Percentiles rank a stretch among this genome's conserved stretches.
Evolutionary conservation across 495 filamentous ascomycete genomes (phyloP).

Genomic region (Penicillium soppii): DNA sequence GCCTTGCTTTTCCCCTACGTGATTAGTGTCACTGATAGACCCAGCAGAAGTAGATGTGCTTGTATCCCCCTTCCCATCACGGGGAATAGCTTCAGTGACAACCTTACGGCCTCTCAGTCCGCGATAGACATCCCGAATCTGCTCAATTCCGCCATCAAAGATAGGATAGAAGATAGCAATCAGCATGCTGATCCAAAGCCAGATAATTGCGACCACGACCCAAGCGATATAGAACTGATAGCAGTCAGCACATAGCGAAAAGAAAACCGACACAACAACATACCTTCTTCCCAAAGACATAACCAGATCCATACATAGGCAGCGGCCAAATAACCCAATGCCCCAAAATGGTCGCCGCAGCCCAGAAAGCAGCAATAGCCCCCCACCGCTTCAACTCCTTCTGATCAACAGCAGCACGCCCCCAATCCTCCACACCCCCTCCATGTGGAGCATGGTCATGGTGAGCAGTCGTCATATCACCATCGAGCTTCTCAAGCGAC

Average conservation of each 20-base stretch:
- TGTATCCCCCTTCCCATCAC: background rate
- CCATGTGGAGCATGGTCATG: background rate
- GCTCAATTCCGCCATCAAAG: conserved; percentile 32
- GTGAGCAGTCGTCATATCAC: conserved; percentile 23
- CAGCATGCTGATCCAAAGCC: conserved; percentile 57
- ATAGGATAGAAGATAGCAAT: conserved; percentile 36
- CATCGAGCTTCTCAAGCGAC: conserved; percentile 29
- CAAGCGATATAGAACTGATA: conserved; percentile 71
- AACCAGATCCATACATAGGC: conserved; percentile 41
- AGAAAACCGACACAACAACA: background rate
- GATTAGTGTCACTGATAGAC: conserved; percentile 11
- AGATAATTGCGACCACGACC: conserved; percentile 73
- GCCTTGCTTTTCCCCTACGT: background rate
- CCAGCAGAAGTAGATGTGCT: conserved; percentile 10
- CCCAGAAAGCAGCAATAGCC: conserved; percentile 37
- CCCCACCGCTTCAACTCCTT: conserved; percentile 38
- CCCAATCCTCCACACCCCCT: conserved; percentile 9
- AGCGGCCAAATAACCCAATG: conserved; percentile 44
- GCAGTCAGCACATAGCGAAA: background rate
- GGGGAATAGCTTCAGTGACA: background rate
- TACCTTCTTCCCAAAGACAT: conserved; percentile 35
- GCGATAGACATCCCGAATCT: conserved; percentile 25
- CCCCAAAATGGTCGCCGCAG: conserved; percentile 35
- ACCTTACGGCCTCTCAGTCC: conserved; percentile 5
- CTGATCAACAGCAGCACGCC: conserved; percentile 5